A percentile compares a stretch with the other conserved stretches of the same genome.
Conservation (phyloP, 2,329 filamentous ascomycete genomes). For the Ophiocordyceps camponoti-saundersi region DNA sequence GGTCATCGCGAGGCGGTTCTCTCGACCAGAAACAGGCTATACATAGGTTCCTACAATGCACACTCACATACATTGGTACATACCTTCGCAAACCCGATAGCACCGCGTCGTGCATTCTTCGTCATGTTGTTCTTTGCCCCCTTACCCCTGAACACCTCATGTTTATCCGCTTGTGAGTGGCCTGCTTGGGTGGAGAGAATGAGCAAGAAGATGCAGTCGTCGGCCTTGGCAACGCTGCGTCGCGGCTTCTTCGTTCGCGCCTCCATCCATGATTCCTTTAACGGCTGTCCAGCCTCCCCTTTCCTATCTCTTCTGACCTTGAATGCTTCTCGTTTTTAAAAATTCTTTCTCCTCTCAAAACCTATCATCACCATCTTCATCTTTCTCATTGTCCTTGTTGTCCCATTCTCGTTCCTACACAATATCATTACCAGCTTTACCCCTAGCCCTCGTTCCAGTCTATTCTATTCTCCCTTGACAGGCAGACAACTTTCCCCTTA, state of each 20-base stretch:
- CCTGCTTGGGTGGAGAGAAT: neutral
- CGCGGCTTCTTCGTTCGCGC: neutral
- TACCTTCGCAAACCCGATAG: neutral
- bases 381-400: neutral
- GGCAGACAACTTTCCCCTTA: too few species aligned
- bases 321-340: neutral
- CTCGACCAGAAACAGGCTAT: too few species aligned
- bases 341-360: neutral
- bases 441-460: neutral
- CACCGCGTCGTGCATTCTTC: conserved; percentile 1
- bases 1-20: too few species aligned
- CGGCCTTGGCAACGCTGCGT: neutral
- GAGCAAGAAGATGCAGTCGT: neutral
- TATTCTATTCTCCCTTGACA: neutral
- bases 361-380: neutral
- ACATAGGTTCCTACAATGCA: too few species aligned
- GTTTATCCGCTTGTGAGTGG: neutral
- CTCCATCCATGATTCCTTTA: neutral
- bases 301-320: neutral
- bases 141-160: neutral
- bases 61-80: neutral
- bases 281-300: neutral
- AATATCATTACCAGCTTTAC: neutral
- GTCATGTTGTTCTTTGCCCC: neutral
- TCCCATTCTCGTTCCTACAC: neutral